Evolutionary conservation across 140 eudicot species (phyloP), one percentile per base, ranked within the genome.

Genomic region (Erigeron philadelphicus): DNA sequence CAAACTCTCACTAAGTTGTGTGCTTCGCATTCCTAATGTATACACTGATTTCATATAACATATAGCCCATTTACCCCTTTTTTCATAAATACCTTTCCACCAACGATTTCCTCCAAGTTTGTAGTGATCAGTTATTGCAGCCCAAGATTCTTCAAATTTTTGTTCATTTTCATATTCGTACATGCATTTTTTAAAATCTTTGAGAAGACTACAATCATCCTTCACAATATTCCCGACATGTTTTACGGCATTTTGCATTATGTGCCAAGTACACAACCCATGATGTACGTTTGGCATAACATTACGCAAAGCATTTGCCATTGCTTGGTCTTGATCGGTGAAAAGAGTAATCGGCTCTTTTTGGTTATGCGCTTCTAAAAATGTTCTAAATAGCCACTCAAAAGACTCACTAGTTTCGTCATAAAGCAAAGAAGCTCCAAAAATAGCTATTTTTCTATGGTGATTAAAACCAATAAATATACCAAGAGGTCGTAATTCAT

Each of bases 61-160:
- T 48, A 17, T 52, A 7, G 77, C 77, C 71, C 71, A 62, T n/a
- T 73, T 63, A 18, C 64, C 65, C 11, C 40, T 73, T 21, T 63
- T 10, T 17, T 69, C 44, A 73, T 53, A 73, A n/a, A 48, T 73
- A 41, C 56, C 21, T 47, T 43, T 55, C 46, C 11, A 63, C 53
- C 66, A 38, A 31, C 3, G 7, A 73, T 15, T 35, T 7, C 21
- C 45, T 41, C 15, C 8, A 10, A 49, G 11, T 8, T n/a, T 10
- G n/a, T 63, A 31, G 18, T 61, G 25, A 59, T 31, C 64, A 23
- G 0, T 13, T 25, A 25, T 59, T 59, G 45, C 3, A 23, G 23
- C 64, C 18, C 64, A 59, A 11, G 12, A 4, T 13, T 62, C 10
- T 42, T 73, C 77, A 73, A 48, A 73, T 0, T 2, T 18, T 6